These are phyloP conservation scores for Vinca minor DNA, from an alignment of 257 asterid species.

Conservation along the genomic window DNA sequence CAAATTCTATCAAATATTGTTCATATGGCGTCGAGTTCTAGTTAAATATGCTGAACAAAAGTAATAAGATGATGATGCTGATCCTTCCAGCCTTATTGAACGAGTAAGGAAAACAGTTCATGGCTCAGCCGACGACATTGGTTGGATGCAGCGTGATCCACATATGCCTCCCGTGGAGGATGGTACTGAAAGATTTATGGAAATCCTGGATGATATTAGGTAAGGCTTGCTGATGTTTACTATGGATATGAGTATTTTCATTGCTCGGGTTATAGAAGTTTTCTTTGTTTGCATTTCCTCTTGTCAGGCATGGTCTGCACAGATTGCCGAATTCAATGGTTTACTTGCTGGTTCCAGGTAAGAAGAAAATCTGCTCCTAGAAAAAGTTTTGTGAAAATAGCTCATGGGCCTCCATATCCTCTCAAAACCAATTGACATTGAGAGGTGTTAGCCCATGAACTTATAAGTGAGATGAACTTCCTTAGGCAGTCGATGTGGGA, in stretches of 20 bases:
- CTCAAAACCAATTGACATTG: too few relatives aligned
- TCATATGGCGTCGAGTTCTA: too few relatives aligned
- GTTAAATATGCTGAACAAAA: not conserved
- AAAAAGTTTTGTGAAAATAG: not conserved
- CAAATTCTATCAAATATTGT: not conserved
- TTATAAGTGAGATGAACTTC: too few relatives aligned
- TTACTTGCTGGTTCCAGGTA: slow-evolving; percentile 97
- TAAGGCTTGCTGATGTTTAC: slow-evolving; percentile 9
- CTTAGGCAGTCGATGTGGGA: too few relatives aligned
- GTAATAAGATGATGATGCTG: not conserved
- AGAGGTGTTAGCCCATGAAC: too few relatives aligned
- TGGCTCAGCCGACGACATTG: slow-evolving; percentile 96
- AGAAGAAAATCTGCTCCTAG: slow-evolving; percentile 9
- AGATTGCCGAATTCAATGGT: slow-evolving; percentile 76
- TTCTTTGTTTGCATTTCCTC: slow-evolving; percentile 22
- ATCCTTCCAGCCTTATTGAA: slow-evolving; percentile 29
- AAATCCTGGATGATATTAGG: slow-evolving; percentile 81
- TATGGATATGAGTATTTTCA: not conserved
- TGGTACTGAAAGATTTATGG: slow-evolving; percentile 67
- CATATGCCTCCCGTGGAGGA: slow-evolving; percentile 90
- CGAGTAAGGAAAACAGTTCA: slow-evolving; percentile 82
- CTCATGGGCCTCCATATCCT: too few relatives aligned
- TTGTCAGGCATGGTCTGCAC: slow-evolving; percentile 84
- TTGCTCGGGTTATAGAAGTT: slow-evolving; percentile 11
- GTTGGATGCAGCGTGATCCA: slow-evolving; percentile 71